Base-by-base conservation (phyloP, 148 eudicot genomes). In the Arctostaphylos glauca region DNA sequence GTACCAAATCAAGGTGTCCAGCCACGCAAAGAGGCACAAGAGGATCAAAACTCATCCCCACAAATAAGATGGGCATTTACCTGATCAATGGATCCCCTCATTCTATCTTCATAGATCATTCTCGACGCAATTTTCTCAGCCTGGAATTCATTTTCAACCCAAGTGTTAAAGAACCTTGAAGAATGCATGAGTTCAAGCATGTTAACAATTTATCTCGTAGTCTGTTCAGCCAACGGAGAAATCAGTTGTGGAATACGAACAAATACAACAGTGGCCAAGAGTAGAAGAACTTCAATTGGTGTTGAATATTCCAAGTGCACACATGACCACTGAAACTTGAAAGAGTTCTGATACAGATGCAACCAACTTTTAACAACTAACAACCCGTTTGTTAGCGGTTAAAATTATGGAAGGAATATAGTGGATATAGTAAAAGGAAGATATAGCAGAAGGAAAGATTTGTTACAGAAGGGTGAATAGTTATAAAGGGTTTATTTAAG, bases 51-150 rank as follows among this genome's bases (percentile, higher is more conserved):
- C 50, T 41, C 46, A 73, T 62, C 25, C 31, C 56, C 2, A 75
- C 4, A n/a, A 48, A 80, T 12, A 66, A 38, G 48, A 50, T 78
- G 10, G 25, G 41, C 46, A 73, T 60, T 76, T 83, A 96, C 99
- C 96, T 97, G 99, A 88, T 97, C 99, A 85, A 94, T 94, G 78
- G 99, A 97, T 48, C 99, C 99, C 87, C 92, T 91, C 99, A 97
- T 94, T 87, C 99, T 90, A 87, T 97, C 99, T 90, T 97, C 99
- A 47, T 74, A 91, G 19, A 97, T 94, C 99, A 97, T 97, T 86
- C 90, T 92, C 78, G 99, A 97, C 62, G 99, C 99, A 81, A 97
- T 97, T 88, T 97, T 97, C 89, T 97, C 99, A 68, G 99, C 99
- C 99, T 97, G 95, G 84, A 85, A 58, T 74, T 70, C 74, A 74